These are phyloP conservation scores for Styphnolobium japonicum DNA, from an alignment of 306 rosid genomes.

Conservation along the genomic window DNA sequence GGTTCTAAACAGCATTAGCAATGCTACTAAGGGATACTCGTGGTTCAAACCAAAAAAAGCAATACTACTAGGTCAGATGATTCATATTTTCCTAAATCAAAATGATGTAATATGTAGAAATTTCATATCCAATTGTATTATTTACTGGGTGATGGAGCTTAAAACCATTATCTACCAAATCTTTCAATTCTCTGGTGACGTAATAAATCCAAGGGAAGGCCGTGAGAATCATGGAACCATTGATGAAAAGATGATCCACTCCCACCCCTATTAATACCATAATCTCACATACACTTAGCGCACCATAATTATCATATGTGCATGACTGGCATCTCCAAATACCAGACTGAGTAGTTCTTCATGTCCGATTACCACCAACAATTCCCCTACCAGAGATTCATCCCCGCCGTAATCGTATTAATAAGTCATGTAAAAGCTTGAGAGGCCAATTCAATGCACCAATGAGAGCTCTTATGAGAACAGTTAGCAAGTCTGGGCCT, in stretches of 20 bases:
- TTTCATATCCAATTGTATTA: background rate
- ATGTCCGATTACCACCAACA: slow-evolving; percentile 24
- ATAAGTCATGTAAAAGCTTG: slow-evolving; percentile 25
- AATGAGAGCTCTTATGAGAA: slow-evolving; percentile 40
- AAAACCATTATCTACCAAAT: slow-evolving; percentile 41
- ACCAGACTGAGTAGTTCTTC: slow-evolving; percentile 27
- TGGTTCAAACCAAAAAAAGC: no score
- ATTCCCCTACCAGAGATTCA: slow-evolving; percentile 59
- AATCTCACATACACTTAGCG: slow-evolving; percentile 64
- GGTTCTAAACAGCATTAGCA: background rate
- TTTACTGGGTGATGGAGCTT: background rate
- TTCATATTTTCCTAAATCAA: background rate
- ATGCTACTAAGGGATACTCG: no score
- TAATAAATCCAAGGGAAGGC: slow-evolving; percentile 54
- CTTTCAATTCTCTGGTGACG: slow-evolving; percentile 69
- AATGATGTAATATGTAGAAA: background rate
- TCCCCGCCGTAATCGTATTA: slow-evolving; percentile 31
- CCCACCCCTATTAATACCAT: slow-evolving; percentile 48
- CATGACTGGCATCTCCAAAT: slow-evolving; percentile 76
- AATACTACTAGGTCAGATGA: no score
- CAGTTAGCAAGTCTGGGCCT: slow-evolving; percentile 49
- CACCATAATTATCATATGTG: slow-evolving; percentile 62
- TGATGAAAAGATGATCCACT: slow-evolving; percentile 20
- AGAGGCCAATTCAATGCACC: slow-evolving; percentile 54
- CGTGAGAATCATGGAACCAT: background rate